Base-by-base conservation (phyloP, 306 rosid genomes). In the Pachyrhizus erosus region DNA sequence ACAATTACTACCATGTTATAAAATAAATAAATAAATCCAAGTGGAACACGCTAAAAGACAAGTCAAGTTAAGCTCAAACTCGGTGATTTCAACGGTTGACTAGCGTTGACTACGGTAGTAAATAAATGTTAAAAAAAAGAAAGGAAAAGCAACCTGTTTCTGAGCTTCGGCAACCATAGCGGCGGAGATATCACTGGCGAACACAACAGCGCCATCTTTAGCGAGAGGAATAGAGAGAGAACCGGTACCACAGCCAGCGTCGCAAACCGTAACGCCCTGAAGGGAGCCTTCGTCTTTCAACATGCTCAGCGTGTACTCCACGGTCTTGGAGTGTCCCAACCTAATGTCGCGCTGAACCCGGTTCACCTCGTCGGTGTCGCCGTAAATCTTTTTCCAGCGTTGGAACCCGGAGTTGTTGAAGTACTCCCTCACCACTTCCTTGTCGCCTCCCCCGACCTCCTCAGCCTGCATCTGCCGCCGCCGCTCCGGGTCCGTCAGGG, bases 181-280 rank as follows among this genome's bases (percentile, higher is more conserved):
- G 6, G 97, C 93, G 10, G 97, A 96, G 61, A 96, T 93, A 66
- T 96, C 98, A 31, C 86, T 87, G 12, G 99, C 92, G 15, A 55
- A 77, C 2, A 96, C 97, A 57, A 87, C 6, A 11, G 96, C 98
- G 2, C 98, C 97, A 43, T 87, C 97, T 72, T 91, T 93, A 0
- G 99, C 97, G 1, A 96, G 91, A 5, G 99, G 99, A 83, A 96
- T 91, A 1, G 98, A 84, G 15, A 93, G 85, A 13, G 91, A 88
- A n/a, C 99, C 99, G 10, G 99, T 96, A 5, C 99, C 99, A n/a
- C 99, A 96, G 1, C 97, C 98, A 1, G 98, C 97, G 64, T 96
- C 99, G 9, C 96, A 96, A 20, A 96, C 84, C 7, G 98, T 87
- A 5, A 92, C 89, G 0, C 97, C 97, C 5, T 43, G 51, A 31